These are phyloP conservation scores for Pseudocercospora macadamiae DNA, from an alignment of 2,329 filamentous ascomycete genomes.

Conservation along the genomic window DNA sequence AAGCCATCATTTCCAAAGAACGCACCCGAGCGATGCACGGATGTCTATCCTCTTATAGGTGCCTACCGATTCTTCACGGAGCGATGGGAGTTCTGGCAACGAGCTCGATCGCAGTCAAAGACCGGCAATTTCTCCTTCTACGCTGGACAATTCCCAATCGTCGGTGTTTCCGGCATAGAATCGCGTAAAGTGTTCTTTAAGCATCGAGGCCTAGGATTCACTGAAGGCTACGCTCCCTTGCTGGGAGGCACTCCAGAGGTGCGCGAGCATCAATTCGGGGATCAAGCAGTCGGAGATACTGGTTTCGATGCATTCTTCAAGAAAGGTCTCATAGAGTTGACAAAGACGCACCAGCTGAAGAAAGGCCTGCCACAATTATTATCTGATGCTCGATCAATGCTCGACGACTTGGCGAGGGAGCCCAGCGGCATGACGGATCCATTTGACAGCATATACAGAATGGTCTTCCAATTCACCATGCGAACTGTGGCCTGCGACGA, in stretches of 20 bases:
- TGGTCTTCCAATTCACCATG: conserved; percentile 62
- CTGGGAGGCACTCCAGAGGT: conserved; percentile 37
- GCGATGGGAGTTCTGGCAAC: conserved; percentile 49
- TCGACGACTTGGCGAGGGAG: conserved; percentile 43
- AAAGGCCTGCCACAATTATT: conserved; percentile 47
- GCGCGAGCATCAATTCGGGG: conserved; percentile 27
- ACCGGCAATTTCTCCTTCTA: conserved; percentile 56
- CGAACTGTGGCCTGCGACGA: conserved; percentile 58
- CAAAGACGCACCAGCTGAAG: conserved; percentile 33
- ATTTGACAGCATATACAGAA: conserved; percentile 56
- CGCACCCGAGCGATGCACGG: conserved; percentile 27
- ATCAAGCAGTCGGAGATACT: conserved; percentile 18
- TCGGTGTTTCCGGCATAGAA: conserved; percentile 50
- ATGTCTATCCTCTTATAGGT: conserved; percentile 48
- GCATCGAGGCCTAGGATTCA: conserved; percentile 48
- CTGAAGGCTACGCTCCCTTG: conserved; percentile 45
- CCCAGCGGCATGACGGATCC: conserved; percentile 52
- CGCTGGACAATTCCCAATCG: conserved; percentile 49
- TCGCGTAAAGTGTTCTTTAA: conserved; percentile 52
- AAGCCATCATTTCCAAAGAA: conserved; percentile 31
- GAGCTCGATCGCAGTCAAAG: conserved; percentile 36
- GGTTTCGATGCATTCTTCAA: conserved; percentile 32
- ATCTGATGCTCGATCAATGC: conserved; percentile 44
- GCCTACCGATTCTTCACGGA: conserved; percentile 51
- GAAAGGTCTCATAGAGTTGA: conserved; percentile 30